phyloP scores from a whole-genome alignment of 192 early-diverging fungal species.

The Podochytrium sp. region DNA sequence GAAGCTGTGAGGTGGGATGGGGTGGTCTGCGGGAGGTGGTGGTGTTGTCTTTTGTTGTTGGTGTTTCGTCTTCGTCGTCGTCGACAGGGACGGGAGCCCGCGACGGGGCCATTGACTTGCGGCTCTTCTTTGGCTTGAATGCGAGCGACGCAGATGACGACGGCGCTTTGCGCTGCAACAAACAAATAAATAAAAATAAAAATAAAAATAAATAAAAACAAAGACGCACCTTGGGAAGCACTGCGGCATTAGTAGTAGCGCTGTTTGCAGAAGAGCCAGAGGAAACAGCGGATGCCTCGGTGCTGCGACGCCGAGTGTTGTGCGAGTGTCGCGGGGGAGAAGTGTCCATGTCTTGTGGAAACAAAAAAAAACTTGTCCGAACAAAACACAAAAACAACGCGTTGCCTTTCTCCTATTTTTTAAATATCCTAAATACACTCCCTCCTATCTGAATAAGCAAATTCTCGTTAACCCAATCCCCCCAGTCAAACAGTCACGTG shows the following conservation, averaged over 20 bases:
- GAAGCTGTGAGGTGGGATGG: no score
- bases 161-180: not conserved
- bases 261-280: not conserved
- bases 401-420: not conserved
- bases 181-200: not conserved
- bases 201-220: not conserved
- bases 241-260: not conserved
- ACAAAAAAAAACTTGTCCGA: not conserved
- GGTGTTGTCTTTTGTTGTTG: no score
- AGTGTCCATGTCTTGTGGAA: not conserved
- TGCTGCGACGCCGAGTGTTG: not conserved
- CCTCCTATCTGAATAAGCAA: no score
- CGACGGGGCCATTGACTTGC: not conserved
- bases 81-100: not conserved
- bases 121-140: not conserved
- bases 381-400: not conserved
- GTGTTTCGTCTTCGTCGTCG: not conserved
- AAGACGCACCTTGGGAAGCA: not conserved
- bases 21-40: no score
- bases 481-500: no score
- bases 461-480: no score
- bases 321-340: not conserved
- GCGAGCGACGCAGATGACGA: not conserved
- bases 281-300: not conserved
- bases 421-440: no score